Base-by-base conservation (phyloP, 1,284 basidiomycete genomes). In the Rhodotorula sp. region DNA sequence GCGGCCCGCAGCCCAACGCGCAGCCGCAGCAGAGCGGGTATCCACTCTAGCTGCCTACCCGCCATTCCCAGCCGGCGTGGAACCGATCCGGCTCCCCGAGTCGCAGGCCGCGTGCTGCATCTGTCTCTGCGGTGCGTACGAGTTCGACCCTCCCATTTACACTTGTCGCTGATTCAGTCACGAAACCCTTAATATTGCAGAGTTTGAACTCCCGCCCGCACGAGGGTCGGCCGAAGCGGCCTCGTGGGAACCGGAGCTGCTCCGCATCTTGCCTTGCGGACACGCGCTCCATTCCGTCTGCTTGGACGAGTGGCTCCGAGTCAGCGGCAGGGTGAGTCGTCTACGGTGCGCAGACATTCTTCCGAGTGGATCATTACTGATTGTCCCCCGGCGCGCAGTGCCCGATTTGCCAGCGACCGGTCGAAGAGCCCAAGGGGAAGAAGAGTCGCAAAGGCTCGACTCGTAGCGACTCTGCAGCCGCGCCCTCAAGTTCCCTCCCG, bases 281-380 rank as follows among this genome's bases (percentile, higher is more conserved):
- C 74, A 76, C 54, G 63, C 67, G 6, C 71, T 76, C 58, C 74
- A 76, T 26, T 19, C 52, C 5, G 54, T 21, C 5, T 76, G 74
- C 31, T 15, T 73, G 15, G 60, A 48, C 2, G 65, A 68, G 14
- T 76, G 74, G 74, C 48, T 76, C 19, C 65, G 45, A 5, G 65
- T 69, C 7, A 68, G 65, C 0, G 74, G 74, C 5, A 38, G 74
- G 59, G 73, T 72, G 16, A 57, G 70, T 63, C 38, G 19, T 15
- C 18, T 38, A 26, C 50, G 19, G 5, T 6, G 21, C 31, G 28
- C 21, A 8, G 31, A 8, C 28, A 5, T 34, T 3, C 4, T 5
- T 10, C 19, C 14, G 34, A 14, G 26, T 3, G 45, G 4, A 6
- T 18, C 3, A 65, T 48, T 26, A n/a, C 31, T 54, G n/a, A n/a